Percentiles rank a stretch among this genome's conserved stretches.
phyloP scores from a whole-genome alignment of 208 protist genomes.

The Porcisia hertigi region DNA sequence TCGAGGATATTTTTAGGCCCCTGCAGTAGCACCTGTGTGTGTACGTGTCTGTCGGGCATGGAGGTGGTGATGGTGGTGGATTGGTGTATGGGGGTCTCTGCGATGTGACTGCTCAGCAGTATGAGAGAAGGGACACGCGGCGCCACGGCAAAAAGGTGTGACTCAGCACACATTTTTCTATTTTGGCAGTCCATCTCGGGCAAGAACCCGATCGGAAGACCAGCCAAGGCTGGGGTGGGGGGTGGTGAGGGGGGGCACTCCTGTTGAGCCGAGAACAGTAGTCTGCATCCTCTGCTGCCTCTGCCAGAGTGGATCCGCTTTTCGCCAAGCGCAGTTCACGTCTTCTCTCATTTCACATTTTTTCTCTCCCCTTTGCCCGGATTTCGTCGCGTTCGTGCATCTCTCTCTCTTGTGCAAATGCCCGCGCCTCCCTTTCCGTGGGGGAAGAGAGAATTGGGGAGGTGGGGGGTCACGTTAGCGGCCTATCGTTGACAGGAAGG shows the following conservation, averaged over 20 bases:
- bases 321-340: too few species aligned
- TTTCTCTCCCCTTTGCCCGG: not conserved
- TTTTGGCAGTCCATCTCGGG: not conserved
- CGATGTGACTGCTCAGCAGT: not conserved
- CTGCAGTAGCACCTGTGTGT: constrained; percentile 17
- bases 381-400: not conserved
- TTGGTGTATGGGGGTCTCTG: not conserved
- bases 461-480: not conserved
- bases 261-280: not conserved
- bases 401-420: not conserved
- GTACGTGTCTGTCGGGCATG: not conserved
- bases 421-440: not conserved
- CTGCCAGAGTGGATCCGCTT: too few species aligned
- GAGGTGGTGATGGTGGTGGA: not conserved
- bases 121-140: not conserved
- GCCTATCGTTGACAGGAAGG: not conserved
- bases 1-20: constrained; percentile 70
- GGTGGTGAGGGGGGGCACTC: not conserved
- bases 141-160: not conserved
- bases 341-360: not conserved
- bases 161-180: not conserved
- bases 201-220: not conserved
- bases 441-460: not conserved
- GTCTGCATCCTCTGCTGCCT: too few species aligned
- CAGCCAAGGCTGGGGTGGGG: not conserved